Evolutionary conservation across 2,329 filamentous ascomycete species (phyloP), one percentile per base, ranked within the genome.

Genomic region (Penicillium sp.): DNA sequence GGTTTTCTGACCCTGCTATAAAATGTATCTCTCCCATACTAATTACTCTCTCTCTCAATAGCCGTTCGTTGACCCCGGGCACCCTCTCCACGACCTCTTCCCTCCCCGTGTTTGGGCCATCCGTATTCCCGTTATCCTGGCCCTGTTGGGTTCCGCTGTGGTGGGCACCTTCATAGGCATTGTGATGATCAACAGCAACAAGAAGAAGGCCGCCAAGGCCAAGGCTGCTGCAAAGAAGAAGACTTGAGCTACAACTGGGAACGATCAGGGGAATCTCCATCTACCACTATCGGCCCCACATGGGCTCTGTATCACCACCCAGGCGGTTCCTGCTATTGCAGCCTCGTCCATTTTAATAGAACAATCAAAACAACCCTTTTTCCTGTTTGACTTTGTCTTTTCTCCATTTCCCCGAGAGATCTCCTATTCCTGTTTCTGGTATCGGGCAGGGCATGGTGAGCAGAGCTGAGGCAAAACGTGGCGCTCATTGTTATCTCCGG

Each of bases 181-280:
- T 72, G 93, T 99, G 71, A 99, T 99, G 94, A 97, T 99, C 79
- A 86, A 90, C 75, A 97, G 93, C 83, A 97, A 97, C 82, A 84
- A 89, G 75, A 97, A 97, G 86, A 97, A 94, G 85, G 91, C 91
- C 3, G 87, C 91, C 65, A 99, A 97, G 84, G 89, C 89, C 61
- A 92, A 92, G 77, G 88, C 89, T 54, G 88, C 89, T 20, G 73
- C 78, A 40, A 91, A 90, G 82, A 96, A 96, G 86, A 94, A 95
- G 87, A 85, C 87, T 57, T 90, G 82, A 80, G 66, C 51, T 20
- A 43, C 41, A 22, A 51, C 27, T 43, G 29, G 15, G 26, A 12
- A 27, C 8, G 26, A 46, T 40, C 41, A 47, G 53, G 43, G 46
- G 54, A 25, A 59, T 43, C 29, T 18, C 8, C 40, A 43, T 42